phyloP scores from a whole-genome alignment of 2,329 filamentous ascomycete species.

The Knufia petricola region DNA sequence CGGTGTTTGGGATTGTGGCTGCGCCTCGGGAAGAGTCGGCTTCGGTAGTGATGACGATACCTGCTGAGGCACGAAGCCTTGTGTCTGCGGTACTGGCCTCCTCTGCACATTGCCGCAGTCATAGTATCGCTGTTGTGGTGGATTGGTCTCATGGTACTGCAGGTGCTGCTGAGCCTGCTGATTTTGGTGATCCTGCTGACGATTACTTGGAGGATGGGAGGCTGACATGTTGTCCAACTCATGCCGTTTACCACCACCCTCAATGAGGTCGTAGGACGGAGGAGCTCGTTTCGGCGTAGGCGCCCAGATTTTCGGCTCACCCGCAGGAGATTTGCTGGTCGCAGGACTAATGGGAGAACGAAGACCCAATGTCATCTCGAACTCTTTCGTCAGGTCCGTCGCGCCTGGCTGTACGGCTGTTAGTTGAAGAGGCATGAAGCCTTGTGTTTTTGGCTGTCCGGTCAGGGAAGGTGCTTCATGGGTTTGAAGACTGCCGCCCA shows the following conservation, averaged over 20 bases:
- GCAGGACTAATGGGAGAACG: conserved; percentile 6
- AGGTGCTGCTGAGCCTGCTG: background rate
- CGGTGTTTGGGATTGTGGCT: no score
- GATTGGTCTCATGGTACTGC: background rate
- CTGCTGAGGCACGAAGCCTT: background rate
- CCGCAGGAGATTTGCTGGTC: conserved; percentile 7
- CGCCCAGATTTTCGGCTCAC: conserved; percentile 7
- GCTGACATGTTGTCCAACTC: background rate
- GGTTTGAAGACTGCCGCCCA: background rate
- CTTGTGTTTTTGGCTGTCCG: background rate
- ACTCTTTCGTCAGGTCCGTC: conserved; percentile 17
- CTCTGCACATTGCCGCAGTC: background rate
- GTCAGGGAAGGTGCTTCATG: background rate
- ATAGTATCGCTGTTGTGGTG: background rate
- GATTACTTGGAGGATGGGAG: background rate
- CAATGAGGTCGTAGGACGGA: conserved; percentile 7
- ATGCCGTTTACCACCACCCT: background rate
- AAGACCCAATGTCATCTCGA: conserved; percentile 21
- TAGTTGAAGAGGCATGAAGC: background rate
- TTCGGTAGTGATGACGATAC: background rate
- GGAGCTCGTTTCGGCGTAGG: conserved; percentile 13
- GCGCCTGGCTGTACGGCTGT: background rate
- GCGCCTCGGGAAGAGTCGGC: no score
- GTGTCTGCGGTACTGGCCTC: background rate
- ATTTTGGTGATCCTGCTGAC: no score